Conservation (phyloP, 108 stramenopile species). For the Cafeteria roenbergensis region DNA sequence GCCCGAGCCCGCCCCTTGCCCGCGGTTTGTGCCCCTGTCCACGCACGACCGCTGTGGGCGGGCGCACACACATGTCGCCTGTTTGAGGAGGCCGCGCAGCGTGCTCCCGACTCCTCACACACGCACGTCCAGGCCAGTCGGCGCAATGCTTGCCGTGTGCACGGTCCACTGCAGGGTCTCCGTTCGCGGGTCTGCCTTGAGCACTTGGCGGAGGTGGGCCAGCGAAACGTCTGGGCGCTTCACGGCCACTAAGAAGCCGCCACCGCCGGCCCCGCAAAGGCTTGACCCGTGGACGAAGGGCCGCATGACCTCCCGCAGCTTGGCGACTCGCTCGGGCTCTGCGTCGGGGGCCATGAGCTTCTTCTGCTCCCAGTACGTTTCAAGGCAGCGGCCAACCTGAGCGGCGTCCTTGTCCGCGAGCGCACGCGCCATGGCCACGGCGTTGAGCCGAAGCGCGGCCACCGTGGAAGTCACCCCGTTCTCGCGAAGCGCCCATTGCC, state of each 20-base stretch:
- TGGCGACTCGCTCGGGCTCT: not conserved
- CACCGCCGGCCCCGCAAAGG: conserved; percentile 20
- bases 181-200: no score
- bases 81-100: no score
- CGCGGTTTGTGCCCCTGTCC: no score
- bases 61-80: no score
- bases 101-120: no score
- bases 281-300: not conserved
- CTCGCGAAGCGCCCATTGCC: conserved; percentile 36
- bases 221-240: no score
- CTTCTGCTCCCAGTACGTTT: conserved; percentile 21
- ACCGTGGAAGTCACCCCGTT: not conserved
- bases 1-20: no score
- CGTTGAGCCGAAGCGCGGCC: conserved; percentile 3
- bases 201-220: no score
- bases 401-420: not conserved
- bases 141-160: no score
- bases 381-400: not conserved
- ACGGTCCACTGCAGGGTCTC: no score
- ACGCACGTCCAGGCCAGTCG: no score
- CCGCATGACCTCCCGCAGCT: not conserved
- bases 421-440: not conserved
- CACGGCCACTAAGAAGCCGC: conserved; percentile 15
- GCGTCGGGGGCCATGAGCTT: conserved; percentile 15
- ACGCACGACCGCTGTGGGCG: no score